Base-by-base conservation (phyloP, 1,284 basidiomycete genomes). In the Rhodotorula sp. region DNA sequence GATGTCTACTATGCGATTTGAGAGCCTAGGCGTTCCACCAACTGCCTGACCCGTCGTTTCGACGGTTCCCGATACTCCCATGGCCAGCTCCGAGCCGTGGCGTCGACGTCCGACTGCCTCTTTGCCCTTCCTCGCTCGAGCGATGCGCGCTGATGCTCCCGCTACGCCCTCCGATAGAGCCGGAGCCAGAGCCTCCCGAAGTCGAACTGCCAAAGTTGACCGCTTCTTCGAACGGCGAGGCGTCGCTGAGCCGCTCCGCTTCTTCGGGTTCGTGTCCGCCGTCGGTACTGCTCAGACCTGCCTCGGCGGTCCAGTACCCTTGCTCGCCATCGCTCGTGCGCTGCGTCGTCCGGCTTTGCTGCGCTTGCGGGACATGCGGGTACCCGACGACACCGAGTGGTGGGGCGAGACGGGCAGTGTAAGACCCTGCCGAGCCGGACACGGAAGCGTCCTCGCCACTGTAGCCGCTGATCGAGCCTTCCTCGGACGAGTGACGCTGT, bases 131-230 rank as follows among this genome's bases (percentile, higher is more conserved):
- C 42, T 64, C 64, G 48, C 57, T 33, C 26, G 22, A 6, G 12
- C 57, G 51, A 24, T 45, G n/a, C 29, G 57, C 58, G 18, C 62
- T 54, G 26, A 29, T 26, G 22, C 61, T 55, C 10, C 54, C 18
- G 48, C 64, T 51, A 45, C 58, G 22, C 18, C 62, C 20, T 30
- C 62, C 60, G 54, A 46, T 69, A 48, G 54, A 59, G 8, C 66
- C 66, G 33, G 70, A 68, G 24, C 62, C 48, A 18, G 48, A 49
- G 22, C 48, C 37, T 8, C 37, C 48, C 48, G 48, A 49, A 4
- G 48, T 59, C 26, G 55, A 29, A 48, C 66, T 68, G 15, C 72
- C 72, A 45, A 73, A 73, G 49, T 73, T 63, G 62, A 73, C 72
- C n/a, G 63, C 66, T n/a, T 53, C 60, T 20, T 59, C 57, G 17